Conservation (phyloP, 2,329 filamentous ascomycete genomes). For the Spiromastix sp. region DNA sequence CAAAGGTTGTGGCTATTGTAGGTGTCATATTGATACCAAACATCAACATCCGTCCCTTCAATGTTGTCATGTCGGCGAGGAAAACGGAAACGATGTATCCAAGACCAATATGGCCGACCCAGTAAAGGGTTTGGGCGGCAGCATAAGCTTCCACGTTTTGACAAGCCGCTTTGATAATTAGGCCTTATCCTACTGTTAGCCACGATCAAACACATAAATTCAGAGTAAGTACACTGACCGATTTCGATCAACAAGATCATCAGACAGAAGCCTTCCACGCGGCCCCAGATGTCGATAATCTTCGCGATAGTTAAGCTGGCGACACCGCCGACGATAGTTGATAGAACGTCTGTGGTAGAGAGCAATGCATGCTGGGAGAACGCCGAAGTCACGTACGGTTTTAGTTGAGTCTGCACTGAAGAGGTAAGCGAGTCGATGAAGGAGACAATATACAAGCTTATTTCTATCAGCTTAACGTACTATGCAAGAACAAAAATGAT, state of each 20-base stretch:
- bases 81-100: conserved; percentile 47
- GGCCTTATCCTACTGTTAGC: conserved; percentile 12
- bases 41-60: conserved; percentile 49
- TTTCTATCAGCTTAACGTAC: conserved; percentile 1
- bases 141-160: conserved; percentile 7
- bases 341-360: conserved; percentile 40
- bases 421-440: conserved; percentile 27
- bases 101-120: conserved; percentile 44
- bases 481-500: background rate
- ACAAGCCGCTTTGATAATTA: conserved; percentile 36
- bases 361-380: conserved; percentile 42
- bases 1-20: conserved; percentile 33
- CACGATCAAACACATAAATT: conserved; percentile 1
- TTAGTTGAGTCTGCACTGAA: conserved; percentile 27
- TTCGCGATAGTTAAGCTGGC: conserved; percentile 49
- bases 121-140: conserved; percentile 35
- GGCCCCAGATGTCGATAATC: conserved; percentile 49
- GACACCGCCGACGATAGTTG: conserved; percentile 44
- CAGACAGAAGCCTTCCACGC: conserved; percentile 42
- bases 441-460: conserved; percentile 20
- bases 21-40: conserved; percentile 47
- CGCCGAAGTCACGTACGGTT: conserved; percentile 39
- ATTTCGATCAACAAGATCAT: too few relatives aligned
- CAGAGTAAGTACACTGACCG: too few relatives aligned
- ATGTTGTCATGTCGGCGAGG: conserved; percentile 49